A percentile compares a stretch with the other conserved stretches of the same genome.
Evolutionary conservation across 1,139 yeast genomes (phyloP).

Genomic region (Sugiyamaella xylanicola): DNA sequence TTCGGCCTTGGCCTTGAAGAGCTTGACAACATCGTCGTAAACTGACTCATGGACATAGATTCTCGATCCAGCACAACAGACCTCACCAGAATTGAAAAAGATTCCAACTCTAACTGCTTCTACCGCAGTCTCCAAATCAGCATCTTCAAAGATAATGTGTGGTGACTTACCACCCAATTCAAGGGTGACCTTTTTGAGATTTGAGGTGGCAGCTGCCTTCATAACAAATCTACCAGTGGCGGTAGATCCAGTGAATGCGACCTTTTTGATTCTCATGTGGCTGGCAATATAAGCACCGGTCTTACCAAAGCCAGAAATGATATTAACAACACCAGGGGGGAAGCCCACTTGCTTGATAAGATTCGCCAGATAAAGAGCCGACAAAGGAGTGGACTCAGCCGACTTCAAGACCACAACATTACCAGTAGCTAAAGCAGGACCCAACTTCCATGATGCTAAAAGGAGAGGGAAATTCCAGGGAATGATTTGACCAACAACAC

Average conservation of each 20-base stretch:
- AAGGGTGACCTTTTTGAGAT: constrained; percentile 76
- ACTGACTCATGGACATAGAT: constrained; percentile 73
- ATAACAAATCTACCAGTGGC: constrained; percentile 71
- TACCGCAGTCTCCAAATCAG: constrained; percentile 64
- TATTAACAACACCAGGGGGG: constrained; percentile 79
- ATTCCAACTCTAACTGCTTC: constrained; percentile 62
- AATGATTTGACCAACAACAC: constrained; percentile 86
- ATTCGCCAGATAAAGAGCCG: constrained; percentile 65
- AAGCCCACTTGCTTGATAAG: constrained; percentile 70
- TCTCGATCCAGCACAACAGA: constrained; percentile 86
- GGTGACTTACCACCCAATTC: constrained; percentile 90
- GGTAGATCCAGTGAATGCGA: constrained; percentile 89
- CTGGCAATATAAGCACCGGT: constrained; percentile 74
- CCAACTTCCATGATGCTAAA: constrained; percentile 73
- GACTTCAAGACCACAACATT: constrained; percentile 74
- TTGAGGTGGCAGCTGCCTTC: constrained; percentile 64
- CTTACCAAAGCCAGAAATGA: constrained; percentile 74
- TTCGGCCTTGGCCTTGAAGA: constrained; percentile 60
- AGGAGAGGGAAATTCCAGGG: constrained; percentile 90
- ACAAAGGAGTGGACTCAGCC: constrained; percentile 77
- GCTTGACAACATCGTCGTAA: constrained; percentile 63
- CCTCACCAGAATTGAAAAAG: constrained; percentile 82
- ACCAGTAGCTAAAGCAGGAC: constrained; percentile 81
- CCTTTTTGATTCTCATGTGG: constrained; percentile 71
- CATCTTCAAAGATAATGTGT: constrained; percentile 72